Evolutionary conservation across 129 eudicot species (phyloP).

Genomic region (Centella asiatica): DNA sequence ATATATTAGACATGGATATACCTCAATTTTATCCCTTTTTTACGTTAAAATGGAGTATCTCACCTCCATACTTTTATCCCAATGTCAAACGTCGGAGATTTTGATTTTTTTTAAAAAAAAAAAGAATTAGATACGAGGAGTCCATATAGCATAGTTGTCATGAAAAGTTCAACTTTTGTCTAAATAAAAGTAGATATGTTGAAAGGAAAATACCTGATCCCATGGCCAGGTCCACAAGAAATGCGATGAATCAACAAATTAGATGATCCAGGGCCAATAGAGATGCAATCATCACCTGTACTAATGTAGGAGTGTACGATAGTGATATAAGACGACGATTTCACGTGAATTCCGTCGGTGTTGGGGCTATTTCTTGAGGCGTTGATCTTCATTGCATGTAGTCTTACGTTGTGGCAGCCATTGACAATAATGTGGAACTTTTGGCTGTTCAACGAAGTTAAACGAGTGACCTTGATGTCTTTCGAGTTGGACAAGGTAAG

Average conservation of each 20-base stretch:
- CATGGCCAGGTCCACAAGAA: constrained; percentile 22
- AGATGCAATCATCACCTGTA: constrained; percentile 18
- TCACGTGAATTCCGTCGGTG: constrained; percentile 17
- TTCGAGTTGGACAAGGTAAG: not conserved
- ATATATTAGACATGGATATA: too few relatives aligned
- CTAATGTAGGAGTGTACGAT: constrained; percentile 4
- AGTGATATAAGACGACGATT: constrained; percentile 7
- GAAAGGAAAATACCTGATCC: constrained; percentile 19
- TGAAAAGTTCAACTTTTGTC: too few relatives aligned
- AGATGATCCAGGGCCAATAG: constrained; percentile 16
- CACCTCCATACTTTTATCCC: too few relatives aligned
- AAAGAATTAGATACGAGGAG: too few relatives aligned
- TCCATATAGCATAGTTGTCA: too few relatives aligned
- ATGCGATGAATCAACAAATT: constrained; percentile 9
- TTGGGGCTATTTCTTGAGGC: constrained; percentile 15
- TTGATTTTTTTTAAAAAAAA: too few relatives aligned
- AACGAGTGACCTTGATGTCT: constrained; percentile 3
- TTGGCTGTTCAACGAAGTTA: constrained; percentile 8
- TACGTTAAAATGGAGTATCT: too few relatives aligned
- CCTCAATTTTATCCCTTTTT: too few relatives aligned
- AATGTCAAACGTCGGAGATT: too few relatives aligned
- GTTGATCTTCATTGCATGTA: constrained; percentile 12
- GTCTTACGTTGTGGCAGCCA: constrained; percentile 3
- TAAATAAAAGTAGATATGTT: too few relatives aligned
- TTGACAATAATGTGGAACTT: constrained; percentile 10